Conservation (phyloP, 2,329 filamentous ascomycete genomes). For the Cladosporium colombiae region DNA sequence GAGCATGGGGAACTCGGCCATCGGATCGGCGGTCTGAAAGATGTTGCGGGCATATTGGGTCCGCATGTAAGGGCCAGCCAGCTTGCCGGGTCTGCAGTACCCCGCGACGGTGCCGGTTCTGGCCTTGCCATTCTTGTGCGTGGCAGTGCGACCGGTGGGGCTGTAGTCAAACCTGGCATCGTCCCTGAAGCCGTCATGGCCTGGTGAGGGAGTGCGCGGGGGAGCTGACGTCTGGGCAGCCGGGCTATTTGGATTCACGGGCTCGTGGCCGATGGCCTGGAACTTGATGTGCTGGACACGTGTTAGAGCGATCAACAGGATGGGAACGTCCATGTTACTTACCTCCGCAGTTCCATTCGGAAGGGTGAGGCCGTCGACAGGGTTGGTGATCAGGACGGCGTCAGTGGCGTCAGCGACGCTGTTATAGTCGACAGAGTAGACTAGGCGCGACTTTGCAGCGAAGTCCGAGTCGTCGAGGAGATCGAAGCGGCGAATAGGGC, state of each 20-base stretch:
- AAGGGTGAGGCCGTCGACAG: neutral
- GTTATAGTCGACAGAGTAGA: slow-evolving; percentile 6
- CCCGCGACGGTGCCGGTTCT: neutral
- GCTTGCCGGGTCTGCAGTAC: neutral
- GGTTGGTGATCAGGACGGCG: neutral
- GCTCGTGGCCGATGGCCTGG: neutral
- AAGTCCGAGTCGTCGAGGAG: neutral
- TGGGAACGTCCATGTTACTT: neutral
- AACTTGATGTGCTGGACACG: neutral
- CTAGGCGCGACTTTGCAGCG: neutral
- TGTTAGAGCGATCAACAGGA: neutral
- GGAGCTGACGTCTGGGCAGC: neutral
- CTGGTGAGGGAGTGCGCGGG: neutral
- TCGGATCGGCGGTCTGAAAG: neutral
- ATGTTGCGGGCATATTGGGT: neutral
- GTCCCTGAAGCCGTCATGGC: neutral
- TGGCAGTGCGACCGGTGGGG: slow-evolving; percentile 9
- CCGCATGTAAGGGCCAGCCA: neutral
- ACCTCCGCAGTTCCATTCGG: neutral
- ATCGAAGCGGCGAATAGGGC: neutral
- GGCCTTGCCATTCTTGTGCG: neutral
- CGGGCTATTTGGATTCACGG: neutral
- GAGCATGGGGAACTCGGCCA: neutral
- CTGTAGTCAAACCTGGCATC: slow-evolving; percentile 2
- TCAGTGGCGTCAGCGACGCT: slow-evolving; percentile 8